A percentile compares a stretch with the other conserved stretches of the same genome.
These are phyloP conservation scores for Termitomyces sp. DNA, from an alignment of 768 basidiomycete genomes.

Conservation along the genomic window DNA sequence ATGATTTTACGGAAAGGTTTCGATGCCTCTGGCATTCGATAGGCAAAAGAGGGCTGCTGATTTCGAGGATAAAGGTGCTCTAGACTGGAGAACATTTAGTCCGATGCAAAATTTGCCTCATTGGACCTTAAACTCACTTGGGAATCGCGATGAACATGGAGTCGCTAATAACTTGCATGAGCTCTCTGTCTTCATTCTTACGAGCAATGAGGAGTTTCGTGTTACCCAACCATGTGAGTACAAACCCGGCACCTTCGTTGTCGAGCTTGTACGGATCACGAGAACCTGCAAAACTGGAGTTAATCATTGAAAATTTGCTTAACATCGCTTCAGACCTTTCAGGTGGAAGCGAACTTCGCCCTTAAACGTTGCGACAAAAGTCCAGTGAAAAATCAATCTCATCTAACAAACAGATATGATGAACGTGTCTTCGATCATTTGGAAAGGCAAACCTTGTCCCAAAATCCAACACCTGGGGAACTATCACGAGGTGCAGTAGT, in stretches of 20 bases:
- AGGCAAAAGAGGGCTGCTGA: conserved; percentile 16
- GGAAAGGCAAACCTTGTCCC: conserved; percentile 75
- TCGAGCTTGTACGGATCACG: conserved; percentile 75
- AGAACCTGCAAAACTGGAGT: conserved; percentile 49
- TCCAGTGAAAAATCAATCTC: conserved; percentile 85
- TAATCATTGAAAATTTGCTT: neutral
- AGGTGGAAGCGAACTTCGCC: conserved; percentile 77
- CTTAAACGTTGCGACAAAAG: conserved; percentile 59
- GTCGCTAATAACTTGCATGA: conserved; percentile 81
- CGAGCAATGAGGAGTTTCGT: conserved; percentile 70
- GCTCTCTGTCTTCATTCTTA: conserved; percentile 68
- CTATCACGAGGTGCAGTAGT: conserved; percentile 76
- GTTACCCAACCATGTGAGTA: conserved; percentile 78
- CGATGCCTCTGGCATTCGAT: conserved; percentile 17
- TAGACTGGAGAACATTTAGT: conserved; percentile 15
- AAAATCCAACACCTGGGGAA: conserved; percentile 85
- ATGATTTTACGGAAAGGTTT: conserved; percentile 65
- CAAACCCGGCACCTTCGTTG: conserved; percentile 82
- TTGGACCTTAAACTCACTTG: conserved; percentile 52
- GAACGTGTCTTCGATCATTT: no score
- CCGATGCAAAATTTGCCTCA: neutral
- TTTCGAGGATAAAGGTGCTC: conserved; percentile 21
- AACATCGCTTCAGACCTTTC: conserved; percentile 58
- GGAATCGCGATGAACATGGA: conserved; percentile 83
- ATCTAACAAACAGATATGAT: conserved; percentile 40